Evolutionary conservation across 345 rosid species (phyloP).

Genomic region (Hibiscus mutabilis): DNA sequence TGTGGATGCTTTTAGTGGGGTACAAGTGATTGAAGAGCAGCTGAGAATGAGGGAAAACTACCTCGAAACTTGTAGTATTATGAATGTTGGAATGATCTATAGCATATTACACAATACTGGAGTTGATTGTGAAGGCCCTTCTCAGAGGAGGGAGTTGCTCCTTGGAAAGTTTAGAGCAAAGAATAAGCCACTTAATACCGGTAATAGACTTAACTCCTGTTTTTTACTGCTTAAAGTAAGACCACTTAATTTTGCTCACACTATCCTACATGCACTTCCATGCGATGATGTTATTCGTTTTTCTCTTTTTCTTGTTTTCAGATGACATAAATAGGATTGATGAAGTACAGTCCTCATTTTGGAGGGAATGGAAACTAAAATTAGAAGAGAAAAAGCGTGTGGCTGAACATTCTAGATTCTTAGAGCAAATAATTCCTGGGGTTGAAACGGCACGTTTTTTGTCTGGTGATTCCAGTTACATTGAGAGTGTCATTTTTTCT

Average conservation of each 20-base stretch:
- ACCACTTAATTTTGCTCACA: neutral
- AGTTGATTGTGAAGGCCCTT: slow-evolving; percentile 69
- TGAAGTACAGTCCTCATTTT: slow-evolving; percentile 76
- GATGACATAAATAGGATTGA: slow-evolving; percentile 77
- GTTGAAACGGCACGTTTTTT: slow-evolving; percentile 77
- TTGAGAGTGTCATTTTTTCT: slow-evolving; percentile 46
- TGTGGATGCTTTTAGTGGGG: slow-evolving; percentile 79
- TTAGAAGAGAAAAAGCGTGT: slow-evolving; percentile 71
- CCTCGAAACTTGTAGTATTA: slow-evolving; percentile 79
- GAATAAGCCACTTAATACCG: slow-evolving; percentile 52
- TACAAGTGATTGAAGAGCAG: slow-evolving; percentile 88
- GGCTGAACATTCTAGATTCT: slow-evolving; percentile 71
- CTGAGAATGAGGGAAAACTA: slow-evolving; percentile 64
- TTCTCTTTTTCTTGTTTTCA: slow-evolving; percentile 24
- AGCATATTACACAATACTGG: slow-evolving; percentile 75
- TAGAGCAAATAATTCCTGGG: slow-evolving; percentile 83
- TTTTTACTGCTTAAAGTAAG: neutral
- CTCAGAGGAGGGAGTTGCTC: slow-evolving; percentile 70
- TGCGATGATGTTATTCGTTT: slow-evolving; percentile 13
- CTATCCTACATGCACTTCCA: neutral
- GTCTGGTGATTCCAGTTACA: slow-evolving; percentile 64
- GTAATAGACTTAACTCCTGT: slow-evolving; percentile 34
- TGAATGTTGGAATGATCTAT: slow-evolving; percentile 86
- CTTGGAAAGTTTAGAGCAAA: slow-evolving; percentile 56
- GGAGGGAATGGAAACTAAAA: slow-evolving; percentile 95